Evolutionary conservation across 768 basidiomycete species (phyloP).

Genomic region (Lentinula edodes): DNA sequence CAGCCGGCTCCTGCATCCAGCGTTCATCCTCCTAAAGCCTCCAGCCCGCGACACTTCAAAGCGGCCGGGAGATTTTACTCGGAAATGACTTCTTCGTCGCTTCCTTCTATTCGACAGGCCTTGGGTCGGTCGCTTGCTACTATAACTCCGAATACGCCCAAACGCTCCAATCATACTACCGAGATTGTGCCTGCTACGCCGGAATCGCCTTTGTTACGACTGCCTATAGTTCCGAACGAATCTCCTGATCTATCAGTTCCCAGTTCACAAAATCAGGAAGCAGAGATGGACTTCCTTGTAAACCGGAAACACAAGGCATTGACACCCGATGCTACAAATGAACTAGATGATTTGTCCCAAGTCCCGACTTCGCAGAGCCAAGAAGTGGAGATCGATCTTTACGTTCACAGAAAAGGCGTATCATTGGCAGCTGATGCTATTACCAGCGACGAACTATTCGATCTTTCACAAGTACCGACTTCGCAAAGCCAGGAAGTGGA

Average conservation of each 20-base stretch:
- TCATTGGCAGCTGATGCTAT: neutral
- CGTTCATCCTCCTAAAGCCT: neutral
- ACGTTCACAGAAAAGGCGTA: too few species aligned
- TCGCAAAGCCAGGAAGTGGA: slow-evolving; percentile 3
- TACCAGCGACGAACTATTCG: neutral
- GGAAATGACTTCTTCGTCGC: neutral
- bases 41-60: neutral
- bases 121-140: neutral
- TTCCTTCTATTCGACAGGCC: neutral
- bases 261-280: slow-evolving; percentile 30
- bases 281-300: neutral
- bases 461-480: neutral
- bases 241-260: slow-evolving; percentile 16
- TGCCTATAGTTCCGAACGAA: neutral
- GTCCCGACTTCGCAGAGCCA: slow-evolving; percentile 5
- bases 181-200: slow-evolving; percentile 2
- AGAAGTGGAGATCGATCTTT: neutral
- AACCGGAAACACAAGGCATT: neutral
- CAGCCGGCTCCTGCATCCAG: neutral
- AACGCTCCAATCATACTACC: neutral
- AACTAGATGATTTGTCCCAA: neutral
- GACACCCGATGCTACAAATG: neutral
- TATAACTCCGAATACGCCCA: neutral
- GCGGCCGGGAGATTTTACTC: neutral
- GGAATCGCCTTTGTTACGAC: neutral